phyloP scores from a whole-genome alignment of 2,329 filamentous ascomycete genomes.

The Rhynchosporium graminicola region DNA sequence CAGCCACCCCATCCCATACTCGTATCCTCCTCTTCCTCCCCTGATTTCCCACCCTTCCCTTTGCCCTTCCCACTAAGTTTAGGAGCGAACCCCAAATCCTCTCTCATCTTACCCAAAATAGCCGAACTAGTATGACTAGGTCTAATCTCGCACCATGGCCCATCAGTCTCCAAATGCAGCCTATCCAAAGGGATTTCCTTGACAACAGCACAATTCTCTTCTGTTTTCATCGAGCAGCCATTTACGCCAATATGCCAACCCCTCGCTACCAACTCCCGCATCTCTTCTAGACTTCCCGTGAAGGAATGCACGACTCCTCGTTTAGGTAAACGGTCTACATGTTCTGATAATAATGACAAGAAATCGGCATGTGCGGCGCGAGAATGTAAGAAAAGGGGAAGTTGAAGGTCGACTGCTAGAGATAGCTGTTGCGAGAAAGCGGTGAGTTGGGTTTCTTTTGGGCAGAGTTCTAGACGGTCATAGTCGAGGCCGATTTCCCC shows the following conservation, averaged over 20 bases:
- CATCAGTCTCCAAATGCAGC: constrained; percentile 94
- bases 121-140: constrained; percentile 74
- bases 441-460: constrained; percentile 76
- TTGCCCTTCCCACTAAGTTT: neutral
- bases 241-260: constrained; percentile 94
- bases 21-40: constrained; percentile 5
- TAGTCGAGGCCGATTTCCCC: constrained; percentile 97
- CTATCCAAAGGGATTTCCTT: constrained; percentile 74
- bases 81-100: neutral
- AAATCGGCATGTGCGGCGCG: constrained; percentile 87
- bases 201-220: constrained; percentile 85
- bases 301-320: constrained; percentile 92
- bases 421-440: constrained; percentile 74
- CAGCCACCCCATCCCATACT: constrained; percentile 52
- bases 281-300: constrained; percentile 83
- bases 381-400: constrained; percentile 91
- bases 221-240: constrained; percentile 93
- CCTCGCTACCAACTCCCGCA: constrained; percentile 74
- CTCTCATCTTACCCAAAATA: constrained; percentile 34
- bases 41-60: neutral
- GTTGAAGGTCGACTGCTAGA: constrained; percentile 52
- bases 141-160: constrained; percentile 95
- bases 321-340: constrained; percentile 65
- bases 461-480: constrained; percentile 82
- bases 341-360: constrained; percentile 67